phyloP scores from a whole-genome alignment of 805 yeast species.

The Schwanniomyces occidentalis region DNA sequence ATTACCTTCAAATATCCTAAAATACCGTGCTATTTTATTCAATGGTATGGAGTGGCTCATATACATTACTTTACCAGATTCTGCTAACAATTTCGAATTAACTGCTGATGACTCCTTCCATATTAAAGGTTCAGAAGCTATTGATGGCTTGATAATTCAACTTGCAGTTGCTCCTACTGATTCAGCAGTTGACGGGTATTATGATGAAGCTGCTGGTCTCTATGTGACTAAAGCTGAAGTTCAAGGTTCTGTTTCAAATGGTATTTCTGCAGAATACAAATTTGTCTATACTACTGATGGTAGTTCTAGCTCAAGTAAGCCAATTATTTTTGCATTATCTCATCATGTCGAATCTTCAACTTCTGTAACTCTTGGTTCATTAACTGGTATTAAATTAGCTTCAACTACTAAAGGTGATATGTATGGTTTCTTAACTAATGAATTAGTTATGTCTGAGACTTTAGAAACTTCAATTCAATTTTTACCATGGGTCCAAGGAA shows the following conservation, averaged over 20 bases:
- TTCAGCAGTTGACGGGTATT: constrained; percentile 37
- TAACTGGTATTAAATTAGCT: constrained; percentile 43
- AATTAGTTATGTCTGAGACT: constrained; percentile 37
- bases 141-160: constrained; percentile 47
- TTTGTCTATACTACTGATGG: constrained; percentile 54
- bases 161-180: constrained; percentile 33
- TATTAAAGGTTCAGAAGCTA: constrained; percentile 44
- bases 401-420: constrained; percentile 55
- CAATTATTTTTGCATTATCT: constrained; percentile 53
- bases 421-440: constrained; percentile 45
- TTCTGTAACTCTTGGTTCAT: constrained; percentile 20
- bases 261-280: constrained; percentile 47
- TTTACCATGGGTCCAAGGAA: constrained; percentile 45
- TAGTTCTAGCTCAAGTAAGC: constrained; percentile 43
- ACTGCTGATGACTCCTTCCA: constrained; percentile 31
- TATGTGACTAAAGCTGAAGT: constrained; percentile 54
- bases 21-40: constrained; percentile 55
- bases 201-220: constrained; percentile 70
- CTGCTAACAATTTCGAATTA: constrained; percentile 31
- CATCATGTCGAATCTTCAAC: constrained; percentile 48
- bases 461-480: constrained; percentile 41
- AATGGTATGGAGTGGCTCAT: constrained; percentile 67
- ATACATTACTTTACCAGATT: constrained; percentile 51
- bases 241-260: constrained; percentile 47
- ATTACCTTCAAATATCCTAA: constrained; percentile 43